Percentiles rank a stretch among this genome's conserved stretches.
These are phyloP conservation scores for Russula emetica DNA, from an alignment of 768 basidiomycete species.

Conservation along the genomic window DNA sequence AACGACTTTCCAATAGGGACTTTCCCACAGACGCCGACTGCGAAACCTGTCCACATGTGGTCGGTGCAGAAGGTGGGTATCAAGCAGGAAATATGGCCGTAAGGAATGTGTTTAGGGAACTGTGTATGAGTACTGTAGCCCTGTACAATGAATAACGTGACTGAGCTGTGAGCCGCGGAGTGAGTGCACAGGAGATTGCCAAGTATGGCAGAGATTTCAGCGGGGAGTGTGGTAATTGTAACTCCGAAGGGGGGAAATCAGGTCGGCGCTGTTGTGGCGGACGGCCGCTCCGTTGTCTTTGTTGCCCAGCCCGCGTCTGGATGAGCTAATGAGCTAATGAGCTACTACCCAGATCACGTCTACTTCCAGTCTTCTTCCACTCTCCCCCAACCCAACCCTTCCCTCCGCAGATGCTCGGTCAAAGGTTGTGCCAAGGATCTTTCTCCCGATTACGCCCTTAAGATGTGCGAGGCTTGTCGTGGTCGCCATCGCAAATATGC, in stretches of 20 bases:
- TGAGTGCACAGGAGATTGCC: not conserved
- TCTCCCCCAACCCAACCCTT: not conserved
- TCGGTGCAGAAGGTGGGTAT: not conserved
- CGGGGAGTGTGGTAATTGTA: slow-evolving; percentile 16
- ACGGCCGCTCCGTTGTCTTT: slow-evolving; percentile 3
- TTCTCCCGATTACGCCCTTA: slow-evolving; percentile 35
- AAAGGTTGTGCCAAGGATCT: slow-evolving; percentile 41
- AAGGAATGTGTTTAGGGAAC: not conserved
- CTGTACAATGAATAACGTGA: not conserved
- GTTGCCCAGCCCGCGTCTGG: slow-evolving; percentile 23
- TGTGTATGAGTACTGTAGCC: no score
- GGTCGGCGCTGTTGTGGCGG: slow-evolving; percentile 17
- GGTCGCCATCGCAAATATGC: slow-evolving; percentile 50
- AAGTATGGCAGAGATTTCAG: slow-evolving; percentile 6
- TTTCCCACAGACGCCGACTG: slow-evolving; percentile 10
- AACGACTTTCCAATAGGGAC: not conserved
- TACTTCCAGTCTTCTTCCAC: slow-evolving; percentile 22
- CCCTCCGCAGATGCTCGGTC: slow-evolving; percentile 38
- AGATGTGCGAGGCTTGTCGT: slow-evolving; percentile 53
- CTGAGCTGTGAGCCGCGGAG: not conserved
- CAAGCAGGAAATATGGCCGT: slow-evolving; percentile 2
- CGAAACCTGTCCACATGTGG: not conserved
- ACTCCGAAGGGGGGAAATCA: slow-evolving; percentile 23
- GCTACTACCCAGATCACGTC: slow-evolving; percentile 30
- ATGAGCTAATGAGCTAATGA: slow-evolving; percentile 28